Conservation (phyloP, 345 rosid species). For the Noccaea caerulescens region DNA sequence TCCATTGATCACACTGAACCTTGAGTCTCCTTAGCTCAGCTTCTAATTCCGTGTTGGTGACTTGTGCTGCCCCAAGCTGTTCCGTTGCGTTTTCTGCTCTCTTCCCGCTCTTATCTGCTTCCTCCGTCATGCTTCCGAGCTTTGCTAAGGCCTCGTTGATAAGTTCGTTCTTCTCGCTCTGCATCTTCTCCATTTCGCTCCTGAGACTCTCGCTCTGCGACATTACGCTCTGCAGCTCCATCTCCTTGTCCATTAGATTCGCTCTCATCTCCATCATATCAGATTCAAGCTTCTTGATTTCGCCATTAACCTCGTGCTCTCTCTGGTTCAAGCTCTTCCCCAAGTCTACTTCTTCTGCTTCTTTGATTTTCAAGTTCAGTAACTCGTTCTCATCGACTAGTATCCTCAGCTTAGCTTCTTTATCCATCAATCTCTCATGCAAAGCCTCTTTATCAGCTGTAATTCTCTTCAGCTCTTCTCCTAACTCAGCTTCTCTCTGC, state of each 20-base stretch:
- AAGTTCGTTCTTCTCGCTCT: conserved; percentile 55
- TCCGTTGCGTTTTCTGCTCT: conserved; percentile 65
- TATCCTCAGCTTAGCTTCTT: conserved; percentile 62
- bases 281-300: conserved; percentile 61
- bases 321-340: conserved; percentile 41
- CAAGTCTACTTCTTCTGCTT: conserved; percentile 36
- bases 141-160: conserved; percentile 67
- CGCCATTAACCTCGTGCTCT: conserved; percentile 49
- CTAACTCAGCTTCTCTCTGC: conserved; percentile 61
- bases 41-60: conserved; percentile 75
- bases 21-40: conserved; percentile 85
- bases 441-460: conserved; percentile 57
- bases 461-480: conserved; percentile 55
- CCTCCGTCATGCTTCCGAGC: conserved; percentile 62
- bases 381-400: conserved; percentile 55
- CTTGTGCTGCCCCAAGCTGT: conserved; percentile 79
- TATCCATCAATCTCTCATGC: conserved; percentile 58
- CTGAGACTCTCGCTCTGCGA: conserved; percentile 63
- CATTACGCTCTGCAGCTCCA: conserved; percentile 51
- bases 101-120: conserved; percentile 72
- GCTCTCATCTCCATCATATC: conserved; percentile 60
- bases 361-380: conserved; percentile 52
- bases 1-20: conserved; percentile 97
- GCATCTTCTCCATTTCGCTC: conserved; percentile 55
- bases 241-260: conserved; percentile 56